A percentile compares a stretch with the other conserved stretches of the same genome.
These are phyloP conservation scores for Raphanus raphanistrum DNA, from an alignment of 345 rosid species.

Conservation along the genomic window DNA sequence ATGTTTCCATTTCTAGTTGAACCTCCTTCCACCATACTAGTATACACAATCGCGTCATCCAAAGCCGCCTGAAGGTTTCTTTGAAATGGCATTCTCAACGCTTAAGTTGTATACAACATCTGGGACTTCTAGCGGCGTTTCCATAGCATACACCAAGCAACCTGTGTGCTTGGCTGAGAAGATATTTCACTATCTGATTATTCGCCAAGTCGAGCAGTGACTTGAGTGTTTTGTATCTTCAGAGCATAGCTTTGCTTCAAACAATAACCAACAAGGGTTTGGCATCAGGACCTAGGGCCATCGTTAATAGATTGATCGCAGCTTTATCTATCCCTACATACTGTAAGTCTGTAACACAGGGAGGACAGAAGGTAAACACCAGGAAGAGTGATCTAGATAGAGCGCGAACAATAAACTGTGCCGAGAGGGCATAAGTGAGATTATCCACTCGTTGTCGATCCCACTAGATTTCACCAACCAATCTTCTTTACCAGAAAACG, in stretches of 20 bases:
- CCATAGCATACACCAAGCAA: conserved; percentile 88
- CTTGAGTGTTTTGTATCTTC: too few species aligned
- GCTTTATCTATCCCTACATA: conserved; percentile 58
- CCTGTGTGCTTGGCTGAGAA: conserved; percentile 58
- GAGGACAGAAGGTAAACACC: too few species aligned
- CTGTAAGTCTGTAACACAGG: too few species aligned
- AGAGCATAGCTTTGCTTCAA: too few species aligned
- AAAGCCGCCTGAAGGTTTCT: conserved; percentile 57
- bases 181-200: conserved; percentile 49
- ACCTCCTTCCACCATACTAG: conserved; percentile 53
- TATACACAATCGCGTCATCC: conserved; percentile 23
- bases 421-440: conserved; percentile 35
- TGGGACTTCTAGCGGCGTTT: conserved; percentile 70
- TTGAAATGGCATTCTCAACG: conserved; percentile 72
- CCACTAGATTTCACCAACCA: conserved; percentile 67
- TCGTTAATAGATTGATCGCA: conserved; percentile 70
- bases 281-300: conserved; percentile 53
- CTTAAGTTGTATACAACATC: conserved; percentile 60
- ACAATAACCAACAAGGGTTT: too few species aligned
- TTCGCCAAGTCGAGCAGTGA: conserved; percentile 41
- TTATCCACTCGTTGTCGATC: conserved; percentile 81
- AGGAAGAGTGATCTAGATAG: too few species aligned
- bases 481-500: conserved; percentile 68
- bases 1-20: conserved; percentile 71
- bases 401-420: too few species aligned